These are phyloP conservation scores for Starmerella stigmatis DNA, from an alignment of 805 yeast species.

Conservation along the genomic window DNA sequence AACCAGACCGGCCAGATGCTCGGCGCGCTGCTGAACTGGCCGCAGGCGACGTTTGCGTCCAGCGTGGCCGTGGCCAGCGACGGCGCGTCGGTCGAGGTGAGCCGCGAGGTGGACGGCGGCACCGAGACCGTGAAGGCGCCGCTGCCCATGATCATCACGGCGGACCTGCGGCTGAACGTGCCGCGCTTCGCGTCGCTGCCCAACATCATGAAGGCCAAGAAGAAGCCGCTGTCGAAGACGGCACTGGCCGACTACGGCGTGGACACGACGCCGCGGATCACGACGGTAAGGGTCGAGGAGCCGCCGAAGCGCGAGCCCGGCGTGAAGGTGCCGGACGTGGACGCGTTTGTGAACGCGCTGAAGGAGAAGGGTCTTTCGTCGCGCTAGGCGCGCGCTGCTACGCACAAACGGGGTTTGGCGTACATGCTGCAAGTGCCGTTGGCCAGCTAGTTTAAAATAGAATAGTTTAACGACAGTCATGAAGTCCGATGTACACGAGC, in stretches of 20 bases:
- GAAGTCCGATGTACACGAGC: background rate
- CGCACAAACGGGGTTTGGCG: too few species aligned
- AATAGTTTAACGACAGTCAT: slow-evolving; percentile 5
- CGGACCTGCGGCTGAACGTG: slow-evolving; percentile 86
- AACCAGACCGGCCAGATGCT: slow-evolving; percentile 95
- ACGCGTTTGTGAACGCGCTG: slow-evolving; percentile 67
- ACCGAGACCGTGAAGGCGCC: slow-evolving; percentile 66
- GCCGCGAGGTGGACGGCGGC: slow-evolving; percentile 94
- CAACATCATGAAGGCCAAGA: slow-evolving; percentile 96
- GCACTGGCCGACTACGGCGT: slow-evolving; percentile 60
- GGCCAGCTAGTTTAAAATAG: background rate
- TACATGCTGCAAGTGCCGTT: too few species aligned
- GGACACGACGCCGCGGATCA: slow-evolving; percentile 52
- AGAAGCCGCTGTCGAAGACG: slow-evolving; percentile 72
- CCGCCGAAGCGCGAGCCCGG: slow-evolving; percentile 81
- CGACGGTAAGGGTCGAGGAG: slow-evolving; percentile 64
- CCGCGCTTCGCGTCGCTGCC: slow-evolving; percentile 96
- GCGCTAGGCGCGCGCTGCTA: background rate
- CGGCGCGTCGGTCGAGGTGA: slow-evolving; percentile 48
- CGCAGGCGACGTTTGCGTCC: slow-evolving; percentile 92
- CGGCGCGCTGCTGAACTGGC: slow-evolving; percentile 89
- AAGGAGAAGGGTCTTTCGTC: slow-evolving; percentile 47
- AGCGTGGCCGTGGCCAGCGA: slow-evolving; percentile 57
- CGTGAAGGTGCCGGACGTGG: slow-evolving; percentile 66
- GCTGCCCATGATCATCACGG: slow-evolving; percentile 77